Evolutionary conservation across 768 basidiomycete genomes (phyloP), one percentile per base, ranked within the genome.

Genomic region (Cantharellus cinnabarinus): DNA sequence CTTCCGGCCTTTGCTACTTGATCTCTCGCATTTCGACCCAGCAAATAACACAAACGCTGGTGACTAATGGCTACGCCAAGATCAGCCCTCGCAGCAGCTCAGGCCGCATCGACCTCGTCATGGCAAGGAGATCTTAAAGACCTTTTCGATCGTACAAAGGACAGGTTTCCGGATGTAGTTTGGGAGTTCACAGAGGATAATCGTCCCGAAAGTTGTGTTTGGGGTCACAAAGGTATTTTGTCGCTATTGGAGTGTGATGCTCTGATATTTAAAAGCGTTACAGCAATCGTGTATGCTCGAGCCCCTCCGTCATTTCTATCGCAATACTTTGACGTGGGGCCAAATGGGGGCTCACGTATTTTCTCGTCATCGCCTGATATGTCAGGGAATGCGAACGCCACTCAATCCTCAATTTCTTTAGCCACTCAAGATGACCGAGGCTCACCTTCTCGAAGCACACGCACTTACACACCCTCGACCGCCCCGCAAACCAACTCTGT

Each of bases 91-190:
- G 55, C 62, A 4, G 38, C 58, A 14, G 59, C 58, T 4, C 37
- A 29, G 35, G 50, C 56, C 10, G 48, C 55, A 7, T 88, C 87
- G 1, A 88, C 85, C 0, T 66, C 71, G 3, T 70, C 73, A 15
- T 97, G 93, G 93, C 83, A 88, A 65, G 68, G 69, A n/a, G 83
- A 97, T 71, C 77, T 97, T 3, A 76, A 80, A 60, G 66, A 74
- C 3, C 77, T 97, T 44, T 93, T 89, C 69, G 76, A 77, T 63
- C 75, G 81, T 58, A 84, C 90, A n/a, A 85, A 85, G 70, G 87
- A 93, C 62, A 77, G 89, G 59, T 98, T 91, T 66, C 85, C 87
- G n/a, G 94, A 98, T 71, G 90, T 98, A 56, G 81, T 89, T n/a
- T 98, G 94, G 93, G 80, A 82, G 68, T 74, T 83, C 20, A 79